Percentiles rank a stretch among this genome's conserved stretches.
Conservation (phyloP, 2,329 filamentous ascomycete species). For the Pezicula carpinea region DNA sequence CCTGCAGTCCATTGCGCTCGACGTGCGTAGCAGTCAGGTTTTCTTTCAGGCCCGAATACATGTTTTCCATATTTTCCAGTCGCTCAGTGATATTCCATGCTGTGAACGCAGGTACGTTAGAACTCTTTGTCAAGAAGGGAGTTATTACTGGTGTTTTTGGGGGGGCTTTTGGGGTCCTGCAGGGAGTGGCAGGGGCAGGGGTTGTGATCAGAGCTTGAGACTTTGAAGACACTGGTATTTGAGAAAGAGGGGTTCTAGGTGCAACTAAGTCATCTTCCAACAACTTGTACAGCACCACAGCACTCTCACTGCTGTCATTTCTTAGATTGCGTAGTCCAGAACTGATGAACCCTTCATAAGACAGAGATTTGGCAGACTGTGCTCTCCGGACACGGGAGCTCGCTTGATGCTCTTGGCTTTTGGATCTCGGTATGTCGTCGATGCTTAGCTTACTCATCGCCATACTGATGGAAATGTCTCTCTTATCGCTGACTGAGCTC, state of each 20-base stretch:
- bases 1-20: conserved; percentile 66
- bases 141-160: conserved; percentile 35
- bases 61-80: conserved; percentile 69
- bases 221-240: conserved; percentile 28
- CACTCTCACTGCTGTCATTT: conserved; percentile 16
- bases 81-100: conserved; percentile 77
- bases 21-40: conserved; percentile 66
- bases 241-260: conserved; percentile 27
- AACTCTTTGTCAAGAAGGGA: conserved; percentile 64
- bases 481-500: conserved; percentile 14
- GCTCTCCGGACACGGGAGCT: conserved; percentile 4
- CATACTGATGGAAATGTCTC: conserved; percentile 33
- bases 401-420: conserved; percentile 12
- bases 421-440: conserved; percentile 18
- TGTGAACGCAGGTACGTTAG: conserved; percentile 61
- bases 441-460: conserved; percentile 30
- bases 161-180: conserved; percentile 38
- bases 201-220: conserved; percentile 15
- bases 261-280: conserved; percentile 20
- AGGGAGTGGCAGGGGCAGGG: conserved; percentile 26
- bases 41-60: conserved; percentile 67
- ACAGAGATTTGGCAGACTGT: conserved; percentile 15
- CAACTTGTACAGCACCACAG: conserved; percentile 22
- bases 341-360: conserved; percentile 18
- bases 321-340: conserved; percentile 15